phyloP scores from a whole-genome alignment of 148 eudicot species.

The Rhododendron mucronatum region DNA sequence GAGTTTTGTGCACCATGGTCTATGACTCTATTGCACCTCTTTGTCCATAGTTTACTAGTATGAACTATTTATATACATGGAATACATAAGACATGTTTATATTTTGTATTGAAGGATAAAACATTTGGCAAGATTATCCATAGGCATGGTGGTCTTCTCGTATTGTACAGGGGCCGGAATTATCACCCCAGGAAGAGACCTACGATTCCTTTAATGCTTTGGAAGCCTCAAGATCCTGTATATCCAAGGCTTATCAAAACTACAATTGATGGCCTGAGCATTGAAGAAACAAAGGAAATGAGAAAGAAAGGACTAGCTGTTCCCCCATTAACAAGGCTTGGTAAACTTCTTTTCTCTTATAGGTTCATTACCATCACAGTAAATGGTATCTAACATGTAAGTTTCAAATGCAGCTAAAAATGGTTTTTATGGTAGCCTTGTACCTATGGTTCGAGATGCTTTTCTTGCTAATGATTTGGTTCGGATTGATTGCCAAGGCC shows the following conservation, averaged over 20 bases:
- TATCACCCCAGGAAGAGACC: conserved; percentile 77
- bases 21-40: background rate
- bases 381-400: background rate
- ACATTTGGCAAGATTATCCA: conserved; percentile 76
- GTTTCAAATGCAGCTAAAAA: conserved; percentile 62
- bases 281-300: conserved; percentile 83
- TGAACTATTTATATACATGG: background rate
- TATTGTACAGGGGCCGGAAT: conserved; percentile 81
- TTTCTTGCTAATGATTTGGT: conserved; percentile 75
- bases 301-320: conserved; percentile 74
- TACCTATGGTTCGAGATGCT: conserved; percentile 94
- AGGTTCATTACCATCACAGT: background rate
- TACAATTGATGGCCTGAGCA: conserved; percentile 78
- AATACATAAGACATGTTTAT: background rate
- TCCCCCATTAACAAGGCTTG: conserved; percentile 75
- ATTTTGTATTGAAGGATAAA: conserved; percentile 44
- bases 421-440: conserved; percentile 85
- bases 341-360: conserved; percentile 26
- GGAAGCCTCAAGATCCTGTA: conserved; percentile 92
- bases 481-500: conserved; percentile 82
- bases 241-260: conserved; percentile 90
- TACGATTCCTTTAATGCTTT: conserved; percentile 77
- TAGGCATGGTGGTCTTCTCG: conserved; percentile 65
- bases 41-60: background rate
- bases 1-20: background rate